Base-by-base conservation (phyloP, 2,329 filamentous ascomycete species). In the Pseudocercospora cruenta region DNA sequence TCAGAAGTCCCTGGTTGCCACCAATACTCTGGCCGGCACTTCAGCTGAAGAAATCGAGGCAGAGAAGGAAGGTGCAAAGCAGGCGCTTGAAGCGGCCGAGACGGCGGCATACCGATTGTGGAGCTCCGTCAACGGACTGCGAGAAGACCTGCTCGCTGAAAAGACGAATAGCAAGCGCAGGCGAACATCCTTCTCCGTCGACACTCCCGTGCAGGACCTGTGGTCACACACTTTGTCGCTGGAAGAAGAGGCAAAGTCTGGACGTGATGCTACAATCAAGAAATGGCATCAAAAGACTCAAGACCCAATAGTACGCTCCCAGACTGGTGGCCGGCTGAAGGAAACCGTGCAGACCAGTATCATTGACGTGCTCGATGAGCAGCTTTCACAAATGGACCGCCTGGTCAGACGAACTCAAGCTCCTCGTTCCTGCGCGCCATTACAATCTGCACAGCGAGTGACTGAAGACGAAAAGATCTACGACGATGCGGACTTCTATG, bases 401-500 rank as follows among this genome's bases (percentile, higher is more conserved):
- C 84, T 94, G 1, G 78, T 92, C 69, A 88, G 87, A 74, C 87
- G 88, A 53, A 91, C 90, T 0, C 87, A 86, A 53, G 88, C 88
- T 0, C 90, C 91, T 12, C 88, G 92, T 21, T 93, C 91, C 1
- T 94, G 91, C 73, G 91, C 91, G 0, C 91, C 91, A 0, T 80
- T 87, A 0, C 91, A 94, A 72, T 66, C 75, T n/a, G 67, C 73
- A 9, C 66, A 71, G 28, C 74, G 71, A 36, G 74, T 88, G 24
- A 79, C 81, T 9, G 85, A 90, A 71, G 88, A 89, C 73, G 77
- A 79, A 0, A 80, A 83, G 21, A 88, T 97, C 71, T 99, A 95
- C 81, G 94, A 98, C 77, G 95, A 99, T 73, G 92, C 92, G 10
- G 90, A 96, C 77, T 97, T 98, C 79, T 99, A 99, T 81, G 93